Evolutionary conservation across 2,329 filamentous ascomycete species (phyloP), one percentile per base, ranked within the genome.

Genomic region (Cercospora brassicicola): DNA sequence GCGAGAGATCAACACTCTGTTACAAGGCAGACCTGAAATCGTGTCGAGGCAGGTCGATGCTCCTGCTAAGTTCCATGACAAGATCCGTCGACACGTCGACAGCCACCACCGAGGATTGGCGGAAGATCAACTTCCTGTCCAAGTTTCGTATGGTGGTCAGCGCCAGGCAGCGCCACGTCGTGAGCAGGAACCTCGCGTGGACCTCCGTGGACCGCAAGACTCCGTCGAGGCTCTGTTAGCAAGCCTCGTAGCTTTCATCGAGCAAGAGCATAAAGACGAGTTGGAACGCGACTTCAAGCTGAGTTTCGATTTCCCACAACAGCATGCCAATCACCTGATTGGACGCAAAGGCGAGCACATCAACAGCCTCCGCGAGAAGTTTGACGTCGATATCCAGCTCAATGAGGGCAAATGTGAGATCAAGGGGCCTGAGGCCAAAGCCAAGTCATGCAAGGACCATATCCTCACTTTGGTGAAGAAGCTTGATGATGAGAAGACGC

Each of bases 391-490:
- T 67, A 90, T 99, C 70, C 93, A 97, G 81, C 90, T 98, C 45
- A 90, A 96, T 73, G 92, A 97, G 75, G 95, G 95, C 73, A 94
- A 94, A 81, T 93, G 98, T 60, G 93, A 97, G 80, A 88, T 99
- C 74, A 97, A 96, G 84, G 95, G 96, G 28, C 94, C 95, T 60
- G 92, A 96, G 82, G 92, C 93, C 61, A 98, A 98, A 85, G 93
- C 94, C 1, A 93, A 97, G 79, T 88, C 89, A 60, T 93, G 92
- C 71, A 95, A 91, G 80, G 83, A 89, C 45, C 89, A 97, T 76
- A 97, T 99, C 73, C 84, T 89, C 71, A 86, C 89, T 45, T 83
- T 97, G 72, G 90, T 88, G 48, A 93, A 91, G 79, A 91, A 91
- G 78, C 87, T 96, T 75, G 93, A 96, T 63, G 95, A 99, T 75